Percentiles rank a stretch among this genome's conserved stretches.
Evolutionary conservation across 2,329 filamentous ascomycete species (phyloP).

Genomic region (Stemphylium beticola): DNA sequence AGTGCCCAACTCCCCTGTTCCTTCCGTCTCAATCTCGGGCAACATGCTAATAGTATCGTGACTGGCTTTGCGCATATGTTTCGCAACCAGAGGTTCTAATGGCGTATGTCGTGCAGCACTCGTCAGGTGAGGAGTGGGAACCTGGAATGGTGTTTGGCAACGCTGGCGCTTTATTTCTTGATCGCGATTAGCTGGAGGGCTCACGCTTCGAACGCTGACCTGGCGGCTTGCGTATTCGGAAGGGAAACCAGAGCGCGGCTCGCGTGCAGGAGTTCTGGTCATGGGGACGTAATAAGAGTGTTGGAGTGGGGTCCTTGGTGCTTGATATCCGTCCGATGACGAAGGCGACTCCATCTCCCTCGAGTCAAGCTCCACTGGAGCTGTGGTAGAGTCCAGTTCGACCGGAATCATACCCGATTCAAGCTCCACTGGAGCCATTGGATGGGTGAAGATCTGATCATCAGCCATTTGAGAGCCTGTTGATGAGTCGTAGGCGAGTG

Average conservation of each 20-base stretch:
- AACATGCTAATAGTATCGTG: slow-evolving; percentile 26
- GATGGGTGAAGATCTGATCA: slow-evolving; percentile 14
- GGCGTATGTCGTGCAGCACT: slow-evolving; percentile 27
- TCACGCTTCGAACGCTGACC: slow-evolving; percentile 13
- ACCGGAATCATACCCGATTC: slow-evolving; percentile 11
- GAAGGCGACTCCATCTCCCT: slow-evolving; percentile 14
- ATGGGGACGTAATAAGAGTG: slow-evolving; percentile 25
- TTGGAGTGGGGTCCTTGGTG: slow-evolving; percentile 15
- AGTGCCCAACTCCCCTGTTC: slow-evolving; percentile 29
- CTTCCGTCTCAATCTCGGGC: slow-evolving; percentile 32
- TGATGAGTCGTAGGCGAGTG: slow-evolving; percentile 18
- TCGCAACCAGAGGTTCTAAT: slow-evolving; percentile 35
- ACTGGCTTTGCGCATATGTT: slow-evolving; percentile 31
- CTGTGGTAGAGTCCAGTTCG: background rate
- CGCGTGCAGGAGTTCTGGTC: slow-evolving; percentile 20
- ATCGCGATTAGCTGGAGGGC: slow-evolving; percentile 8
- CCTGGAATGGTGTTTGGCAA: slow-evolving; percentile 36
- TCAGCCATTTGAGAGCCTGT: slow-evolving; percentile 12
- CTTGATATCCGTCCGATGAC: slow-evolving; percentile 17
- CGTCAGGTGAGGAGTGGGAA: slow-evolving; percentile 11
- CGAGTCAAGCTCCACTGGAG: slow-evolving; percentile 27
- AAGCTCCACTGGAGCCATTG: slow-evolving; percentile 22
- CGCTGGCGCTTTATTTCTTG: slow-evolving; percentile 32
- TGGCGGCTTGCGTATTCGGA: slow-evolving; percentile 16
- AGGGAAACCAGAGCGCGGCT: slow-evolving; percentile 9